Evolutionary conservation across 768 basidiomycete genomes (phyloP).

Genomic region (Phanerochaete sordida): DNA sequence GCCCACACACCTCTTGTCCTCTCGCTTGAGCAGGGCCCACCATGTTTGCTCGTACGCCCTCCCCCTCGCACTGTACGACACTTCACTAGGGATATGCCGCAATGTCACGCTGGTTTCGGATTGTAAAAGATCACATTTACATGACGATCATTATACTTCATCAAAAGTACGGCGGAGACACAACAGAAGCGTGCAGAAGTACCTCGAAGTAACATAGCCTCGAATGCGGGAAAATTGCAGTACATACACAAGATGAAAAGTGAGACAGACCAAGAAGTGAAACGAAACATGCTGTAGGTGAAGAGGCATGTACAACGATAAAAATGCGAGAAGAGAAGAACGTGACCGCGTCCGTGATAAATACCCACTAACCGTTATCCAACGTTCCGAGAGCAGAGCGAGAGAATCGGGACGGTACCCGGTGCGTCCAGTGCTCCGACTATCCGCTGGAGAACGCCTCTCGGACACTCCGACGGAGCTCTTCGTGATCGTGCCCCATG

Average conservation of each 20-base stretch:
- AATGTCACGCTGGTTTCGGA: neutral
- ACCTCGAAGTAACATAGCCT: neutral
- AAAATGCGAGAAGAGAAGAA: slow-evolving; percentile 6
- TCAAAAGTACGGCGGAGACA: slow-evolving; percentile 1
- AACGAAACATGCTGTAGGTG: neutral
- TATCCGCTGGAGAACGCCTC: slow-evolving; percentile 76
- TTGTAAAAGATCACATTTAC: slow-evolving; percentile 13
- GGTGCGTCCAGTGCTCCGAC: slow-evolving; percentile 30
- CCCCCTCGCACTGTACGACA: neutral
- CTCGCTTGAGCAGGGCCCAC: neutral
- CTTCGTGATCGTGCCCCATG: slow-evolving; percentile 63
- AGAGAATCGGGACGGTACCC: neutral
- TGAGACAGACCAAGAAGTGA: neutral
- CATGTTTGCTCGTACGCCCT: neutral
- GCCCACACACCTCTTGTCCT: neutral
- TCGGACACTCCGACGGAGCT: slow-evolving; percentile 75
- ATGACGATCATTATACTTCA: slow-evolving; percentile 23
- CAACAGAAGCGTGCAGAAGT: neutral
- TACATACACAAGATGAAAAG: slow-evolving; percentile 2
- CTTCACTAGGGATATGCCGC: neutral
- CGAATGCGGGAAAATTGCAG: neutral
- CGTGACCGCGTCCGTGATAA: neutral
- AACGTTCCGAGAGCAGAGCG: neutral
- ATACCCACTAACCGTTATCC: neutral
- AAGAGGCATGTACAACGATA: neutral